Conservation (phyloP, 768 basidiomycete species). For the Calocybe indica region DNA sequence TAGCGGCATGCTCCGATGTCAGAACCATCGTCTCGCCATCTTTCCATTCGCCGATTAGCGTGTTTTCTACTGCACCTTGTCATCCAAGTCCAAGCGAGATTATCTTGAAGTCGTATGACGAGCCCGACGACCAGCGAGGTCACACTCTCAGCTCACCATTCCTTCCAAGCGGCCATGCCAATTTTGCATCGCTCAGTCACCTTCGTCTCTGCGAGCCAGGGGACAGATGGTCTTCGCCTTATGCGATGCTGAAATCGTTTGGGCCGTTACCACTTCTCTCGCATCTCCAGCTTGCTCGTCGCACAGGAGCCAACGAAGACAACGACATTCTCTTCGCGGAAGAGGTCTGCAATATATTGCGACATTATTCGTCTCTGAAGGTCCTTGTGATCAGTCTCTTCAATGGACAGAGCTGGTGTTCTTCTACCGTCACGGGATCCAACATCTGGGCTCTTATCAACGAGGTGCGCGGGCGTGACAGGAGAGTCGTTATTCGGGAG, state of each 20-base stretch:
- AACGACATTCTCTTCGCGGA: constrained; percentile 32
- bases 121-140: constrained; percentile 1
- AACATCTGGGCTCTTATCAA: no score
- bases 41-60: constrained; percentile 11
- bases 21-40: constrained; percentile 23
- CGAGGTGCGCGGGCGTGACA: no score
- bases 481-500: no score
- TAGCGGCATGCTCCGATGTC: constrained; percentile 27
- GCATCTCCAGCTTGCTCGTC: constrained; percentile 33
- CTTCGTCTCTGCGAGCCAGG: constrained; percentile 34
- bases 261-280: constrained; percentile 29
- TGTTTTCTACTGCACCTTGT: constrained; percentile 8
- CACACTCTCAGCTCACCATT: not conserved
- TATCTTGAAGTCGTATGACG: constrained; percentile 22
- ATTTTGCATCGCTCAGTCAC: constrained; percentile 22
- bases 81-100: constrained; percentile 16
- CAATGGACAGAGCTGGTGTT: not conserved
- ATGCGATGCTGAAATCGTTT: constrained; percentile 24
- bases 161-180: not conserved
- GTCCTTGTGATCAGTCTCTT: constrained; percentile 31
- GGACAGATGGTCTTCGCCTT: constrained; percentile 28
- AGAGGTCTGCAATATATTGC: constrained; percentile 24
- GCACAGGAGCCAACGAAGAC: constrained; percentile 31
- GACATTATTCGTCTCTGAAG: constrained; percentile 19
- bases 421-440: no score